Base-by-base conservation (phyloP, 768 basidiomycete species). In the Psilocybe tampanensis region DNA sequence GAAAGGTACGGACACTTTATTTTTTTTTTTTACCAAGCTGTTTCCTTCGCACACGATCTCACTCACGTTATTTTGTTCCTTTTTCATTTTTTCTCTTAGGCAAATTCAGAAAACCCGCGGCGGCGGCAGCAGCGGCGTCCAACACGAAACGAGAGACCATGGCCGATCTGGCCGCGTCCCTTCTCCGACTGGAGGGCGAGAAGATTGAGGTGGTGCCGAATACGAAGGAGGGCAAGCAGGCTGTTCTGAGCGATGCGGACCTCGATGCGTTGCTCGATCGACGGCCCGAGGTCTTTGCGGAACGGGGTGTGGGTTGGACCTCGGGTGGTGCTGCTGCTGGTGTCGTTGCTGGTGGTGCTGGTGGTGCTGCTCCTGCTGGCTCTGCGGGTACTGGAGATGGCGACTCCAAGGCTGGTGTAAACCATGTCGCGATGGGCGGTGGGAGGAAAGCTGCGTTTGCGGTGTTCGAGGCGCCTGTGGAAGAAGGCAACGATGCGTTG, bases 171-270 rank as follows among this genome's bases (percentile, higher is more conserved):
- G 91, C 93, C 0, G 83, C 89, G 18, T 80, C 85, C 18, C 73
- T 97, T 41, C 77, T 96, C 21, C 79, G 79, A 33, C 82, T 96
- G 2, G 94, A 96, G 66, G 89, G 89, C 15, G 93, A 98, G 73
- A 87, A 94, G 68, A 92, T 98, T 55, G 85, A 92, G 51, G 87
- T 98, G 11, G 92, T 94, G 17, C 85, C 85, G 1, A 81, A 85
- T 64, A 90, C 86, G 17, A 84, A 81, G 21, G 84, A 82, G 60
- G 88, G 86, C 34, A 87, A 88, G 68, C 76, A 79, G 44, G 83
- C 83, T 32, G 85, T 98, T 48, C 78, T 99, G 64, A 89, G 86
- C 60, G 92, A 97, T 51, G 81, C 80, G 41, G 93, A 97, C 64
- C 72, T 99, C 33, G 85, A 88, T 21, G 78, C 85, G 67, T 76